Evolutionary conservation across 306 rosid species (phyloP), one percentile per base, ranked within the genome.

Genomic region (Inga oerstediana): DNA sequence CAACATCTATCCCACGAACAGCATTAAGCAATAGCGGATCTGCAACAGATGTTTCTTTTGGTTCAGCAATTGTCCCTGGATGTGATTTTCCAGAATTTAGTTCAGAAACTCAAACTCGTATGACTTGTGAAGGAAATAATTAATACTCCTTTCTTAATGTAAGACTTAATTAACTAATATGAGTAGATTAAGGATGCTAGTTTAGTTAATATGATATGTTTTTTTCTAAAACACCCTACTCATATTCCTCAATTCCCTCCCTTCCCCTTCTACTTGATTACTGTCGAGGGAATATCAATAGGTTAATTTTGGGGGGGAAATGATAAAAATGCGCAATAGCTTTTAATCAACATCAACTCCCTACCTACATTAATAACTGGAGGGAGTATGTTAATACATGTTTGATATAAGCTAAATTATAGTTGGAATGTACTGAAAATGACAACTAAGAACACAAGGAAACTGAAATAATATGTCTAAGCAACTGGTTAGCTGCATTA

Each of bases 1-100:
- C 99, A 46, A 96, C 93, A 80, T 91, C 91, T 61, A 81, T 72
- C 22, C 97, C 97, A 62, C 93, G 92, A 85, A 88, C 98, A 32
- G 97, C 97, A 79, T 92, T 92, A 52, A 96, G 97, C 90, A 96
- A 83, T 78, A 96, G 94, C 0, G 98, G 97, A 71, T 93, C 97
- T 2, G 90, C 73, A 74, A 88, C 70, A 61, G 89, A 49, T 35
- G 91, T 80, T 32, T 81, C 27, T 75, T 86, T 85, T 27, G 97
- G 87, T 74, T 90, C 94, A 16, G 86, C 91, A 83, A 90, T 89
- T 64, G 88, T 86, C 54, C 90, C 97, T 90, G 89, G 43, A 86
- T 51, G 32, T 43, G 10, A 62, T 77, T 66, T 46, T 69, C 66
- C 78, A 52, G 19, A 72, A 77, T 77, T 84, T 80, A 78, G 83